Evolutionary conservation across 2,329 filamentous ascomycete species (phyloP).

Genomic region (Xylariaceae sp.): DNA sequence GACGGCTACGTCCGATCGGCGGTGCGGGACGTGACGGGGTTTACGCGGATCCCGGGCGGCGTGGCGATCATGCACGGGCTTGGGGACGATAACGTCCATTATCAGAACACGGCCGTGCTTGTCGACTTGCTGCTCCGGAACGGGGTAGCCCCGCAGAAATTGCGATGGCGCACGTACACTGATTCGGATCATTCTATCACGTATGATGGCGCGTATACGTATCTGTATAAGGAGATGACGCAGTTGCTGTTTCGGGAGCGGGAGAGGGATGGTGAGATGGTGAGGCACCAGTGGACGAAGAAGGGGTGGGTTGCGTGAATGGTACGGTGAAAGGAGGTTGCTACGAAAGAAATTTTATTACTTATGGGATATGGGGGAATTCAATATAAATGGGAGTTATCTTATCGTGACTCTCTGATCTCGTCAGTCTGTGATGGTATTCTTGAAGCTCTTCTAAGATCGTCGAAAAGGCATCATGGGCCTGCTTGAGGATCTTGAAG

Average conservation of each 20-base stretch:
- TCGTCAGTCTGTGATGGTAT: background rate
- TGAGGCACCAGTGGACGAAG: conserved; percentile 30
- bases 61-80: conserved; percentile 61
- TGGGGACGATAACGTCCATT: conserved; percentile 68
- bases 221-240: conserved; percentile 59
- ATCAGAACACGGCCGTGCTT: conserved; percentile 59
- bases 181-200: conserved; percentile 59
- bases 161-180: conserved; percentile 60
- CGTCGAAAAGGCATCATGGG: conserved; percentile 11
- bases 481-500: conserved; percentile 12
- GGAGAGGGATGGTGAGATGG: conserved; percentile 19
- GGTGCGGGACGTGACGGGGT: conserved; percentile 48
- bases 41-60: conserved; percentile 56
- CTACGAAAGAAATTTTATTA: background rate
- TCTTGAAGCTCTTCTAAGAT: background rate
- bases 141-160: conserved; percentile 54
- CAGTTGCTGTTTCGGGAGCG: conserved; percentile 58
- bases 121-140: conserved; percentile 56
- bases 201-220: conserved; percentile 51
- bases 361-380: too few species aligned
- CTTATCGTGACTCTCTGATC: conserved; percentile 9
- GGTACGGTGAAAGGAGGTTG: background rate
- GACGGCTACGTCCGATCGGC: conserved; percentile 57
- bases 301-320: conserved; percentile 11
- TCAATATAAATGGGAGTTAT: background rate